Evolutionary conservation across 2,329 filamentous ascomycete species (phyloP).

Genomic region (Fusarium virguliforme): DNA sequence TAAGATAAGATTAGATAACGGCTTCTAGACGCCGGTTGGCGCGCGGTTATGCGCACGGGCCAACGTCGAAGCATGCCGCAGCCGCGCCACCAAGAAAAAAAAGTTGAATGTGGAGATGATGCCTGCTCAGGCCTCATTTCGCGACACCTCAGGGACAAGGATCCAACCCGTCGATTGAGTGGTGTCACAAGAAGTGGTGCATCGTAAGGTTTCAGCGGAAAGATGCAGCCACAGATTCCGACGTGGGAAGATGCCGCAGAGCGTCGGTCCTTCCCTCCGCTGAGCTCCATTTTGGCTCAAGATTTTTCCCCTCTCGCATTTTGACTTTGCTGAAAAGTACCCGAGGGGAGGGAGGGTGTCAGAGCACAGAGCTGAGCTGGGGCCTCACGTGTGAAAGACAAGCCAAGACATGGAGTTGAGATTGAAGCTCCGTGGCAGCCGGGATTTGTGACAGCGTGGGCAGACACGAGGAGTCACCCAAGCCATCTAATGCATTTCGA

Average conservation of each 20-base stretch:
- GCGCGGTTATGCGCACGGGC: slow-evolving; percentile 37
- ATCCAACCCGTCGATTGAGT: slow-evolving; percentile 29
- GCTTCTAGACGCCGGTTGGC: slow-evolving; percentile 3
- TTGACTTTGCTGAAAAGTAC: neutral
- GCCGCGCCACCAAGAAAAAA: slow-evolving; percentile 19
- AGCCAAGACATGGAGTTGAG: slow-evolving; percentile 17
- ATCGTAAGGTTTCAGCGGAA: slow-evolving; percentile 42
- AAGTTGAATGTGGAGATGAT: slow-evolving; percentile 20
- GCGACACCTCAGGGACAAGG: slow-evolving; percentile 26
- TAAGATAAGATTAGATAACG: slow-evolving; percentile 20
- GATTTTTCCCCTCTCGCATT: slow-evolving; percentile 6
- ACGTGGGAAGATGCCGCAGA: neutral
- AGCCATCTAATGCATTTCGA: slow-evolving; percentile 36
- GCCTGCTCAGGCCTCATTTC: slow-evolving; percentile 28
- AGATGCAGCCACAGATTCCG: slow-evolving; percentile 14
- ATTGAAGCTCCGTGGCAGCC: slow-evolving; percentile 40
- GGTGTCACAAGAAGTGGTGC: slow-evolving; percentile 39
- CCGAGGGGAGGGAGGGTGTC: neutral
- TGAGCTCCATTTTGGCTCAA: slow-evolving; percentile 6
- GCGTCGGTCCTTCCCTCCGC: neutral
- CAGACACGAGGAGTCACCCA: slow-evolving; percentile 41
- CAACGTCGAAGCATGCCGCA: slow-evolving; percentile 2
- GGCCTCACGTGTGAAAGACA: slow-evolving; percentile 34
- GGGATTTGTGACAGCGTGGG: slow-evolving; percentile 40
- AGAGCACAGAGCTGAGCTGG: slow-evolving; percentile 4